These are phyloP conservation scores for Cordyceps tenuipes DNA, from an alignment of 2,329 filamentous ascomycete genomes.

Conservation along the genomic window DNA sequence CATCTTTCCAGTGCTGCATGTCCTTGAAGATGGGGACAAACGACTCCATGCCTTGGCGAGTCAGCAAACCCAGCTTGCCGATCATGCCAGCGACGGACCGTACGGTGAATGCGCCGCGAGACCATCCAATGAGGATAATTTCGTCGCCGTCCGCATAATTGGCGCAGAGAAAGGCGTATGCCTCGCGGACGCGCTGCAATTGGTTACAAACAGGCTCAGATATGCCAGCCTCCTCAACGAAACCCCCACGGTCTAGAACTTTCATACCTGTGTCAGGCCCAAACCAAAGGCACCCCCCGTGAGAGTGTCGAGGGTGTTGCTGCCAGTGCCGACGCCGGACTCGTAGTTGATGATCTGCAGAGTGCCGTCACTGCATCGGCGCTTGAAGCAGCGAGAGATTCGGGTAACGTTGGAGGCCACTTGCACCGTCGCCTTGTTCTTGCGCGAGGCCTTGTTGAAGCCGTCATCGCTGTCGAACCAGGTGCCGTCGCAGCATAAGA, in stretches of 20 bases:
- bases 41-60: slow-evolving; percentile 42
- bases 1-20: slow-evolving; percentile 44
- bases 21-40: slow-evolving; percentile 50
- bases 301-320: slow-evolving; percentile 39
- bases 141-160: slow-evolving; percentile 53
- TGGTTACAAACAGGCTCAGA: slow-evolving; percentile 7
- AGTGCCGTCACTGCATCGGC: slow-evolving; percentile 40
- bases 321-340: slow-evolving; percentile 50
- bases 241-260: not conserved
- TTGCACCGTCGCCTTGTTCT: slow-evolving; percentile 34
- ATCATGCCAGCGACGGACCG: slow-evolving; percentile 49
- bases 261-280: slow-evolving; percentile 42
- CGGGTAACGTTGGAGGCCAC: slow-evolving; percentile 53
- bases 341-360: slow-evolving; percentile 55
- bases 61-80: slow-evolving; percentile 41
- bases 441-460: slow-evolving; percentile 31
- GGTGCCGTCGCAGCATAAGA: slow-evolving; percentile 46
- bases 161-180: slow-evolving; percentile 53
- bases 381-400: slow-evolving; percentile 48
- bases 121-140: slow-evolving; percentile 49
- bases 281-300: slow-evolving; percentile 47
- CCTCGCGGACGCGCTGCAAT: slow-evolving; percentile 45
- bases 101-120: slow-evolving; percentile 49
- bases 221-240: not conserved
- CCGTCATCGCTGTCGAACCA: slow-evolving; percentile 47